Percentiles rank a stretch among this genome's conserved stretches.
These are phyloP conservation scores for Coemansia sp. DNA, from an alignment of 371 early-diverging fungal genomes.

Conservation along the genomic window DNA sequence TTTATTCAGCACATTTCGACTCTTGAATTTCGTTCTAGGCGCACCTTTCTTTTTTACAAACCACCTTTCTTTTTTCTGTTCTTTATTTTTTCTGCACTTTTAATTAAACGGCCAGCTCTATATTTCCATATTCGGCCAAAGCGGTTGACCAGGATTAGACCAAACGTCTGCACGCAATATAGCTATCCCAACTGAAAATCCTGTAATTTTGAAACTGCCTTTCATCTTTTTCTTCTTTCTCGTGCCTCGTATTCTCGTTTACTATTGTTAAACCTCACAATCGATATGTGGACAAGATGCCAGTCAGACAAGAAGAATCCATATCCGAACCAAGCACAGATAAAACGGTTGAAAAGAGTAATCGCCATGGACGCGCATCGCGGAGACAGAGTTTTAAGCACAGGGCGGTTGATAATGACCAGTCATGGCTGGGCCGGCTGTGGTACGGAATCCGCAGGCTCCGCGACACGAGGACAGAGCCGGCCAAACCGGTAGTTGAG, in stretches of 20 bases:
- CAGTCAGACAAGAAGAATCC: conserved; percentile 8
- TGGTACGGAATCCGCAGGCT: conserved; percentile 24
- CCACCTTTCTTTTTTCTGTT: no score
- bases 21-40: no score
- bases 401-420: background rate
- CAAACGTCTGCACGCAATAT: no score
- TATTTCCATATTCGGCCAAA: no score
- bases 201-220: background rate
- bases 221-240: background rate
- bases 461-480: background rate
- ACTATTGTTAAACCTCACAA: background rate
- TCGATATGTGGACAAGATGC: conserved; percentile 22
- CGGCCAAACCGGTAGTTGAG: conserved; percentile 9
- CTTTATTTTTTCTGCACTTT: no score
- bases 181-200: no score
- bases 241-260: background rate
- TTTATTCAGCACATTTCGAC: no score
- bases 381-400: background rate
- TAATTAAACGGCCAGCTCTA: no score
- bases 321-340: background rate
- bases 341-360: background rate
- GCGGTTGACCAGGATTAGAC: no score
- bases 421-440: conserved; percentile 19
- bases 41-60: no score
- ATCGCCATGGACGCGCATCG: background rate